phyloP scores from a whole-genome alignment of 148 eudicot species.

The Fallopia convolvulus region DNA sequence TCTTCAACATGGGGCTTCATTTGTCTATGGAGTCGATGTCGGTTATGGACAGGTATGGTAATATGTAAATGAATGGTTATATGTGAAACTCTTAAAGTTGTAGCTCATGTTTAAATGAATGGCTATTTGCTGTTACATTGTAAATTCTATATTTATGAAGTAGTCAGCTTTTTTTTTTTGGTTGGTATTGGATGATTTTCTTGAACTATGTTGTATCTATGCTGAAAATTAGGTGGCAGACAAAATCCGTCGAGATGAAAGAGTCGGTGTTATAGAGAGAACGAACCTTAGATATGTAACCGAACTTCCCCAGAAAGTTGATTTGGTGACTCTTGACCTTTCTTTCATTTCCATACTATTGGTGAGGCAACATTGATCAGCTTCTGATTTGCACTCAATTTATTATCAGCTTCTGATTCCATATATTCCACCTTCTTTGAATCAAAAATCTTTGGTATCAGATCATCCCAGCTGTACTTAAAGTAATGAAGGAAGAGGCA shows the following conservation, averaged over 20 bases:
- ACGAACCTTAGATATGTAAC: conserved; percentile 89
- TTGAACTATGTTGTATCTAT: not conserved
- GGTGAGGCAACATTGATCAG: conserved; percentile 31
- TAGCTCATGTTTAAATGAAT: not conserved
- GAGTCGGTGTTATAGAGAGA: conserved; percentile 71
- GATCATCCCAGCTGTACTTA: conserved; percentile 98
- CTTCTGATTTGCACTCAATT: not conserved
- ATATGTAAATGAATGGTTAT: not conserved
- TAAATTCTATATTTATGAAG: not conserved
- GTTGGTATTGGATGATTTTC: not conserved
- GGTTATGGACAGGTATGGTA: conserved; percentile 88
- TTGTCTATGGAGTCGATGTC: conserved; percentile 93
- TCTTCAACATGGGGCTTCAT: conserved; percentile 84
- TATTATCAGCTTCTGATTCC: not conserved
- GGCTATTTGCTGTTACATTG: not conserved
- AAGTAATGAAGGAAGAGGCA: conserved; percentile 82
- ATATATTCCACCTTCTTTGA: not conserved
- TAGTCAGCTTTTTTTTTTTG: not conserved
- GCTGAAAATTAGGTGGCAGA: conserved; percentile 66
- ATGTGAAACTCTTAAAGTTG: not conserved
- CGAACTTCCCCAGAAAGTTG: conserved; percentile 90
- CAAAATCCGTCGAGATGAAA: conserved; percentile 81
- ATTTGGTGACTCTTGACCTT: conserved; percentile 92
- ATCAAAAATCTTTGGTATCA: conserved; percentile 14
- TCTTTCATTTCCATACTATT: conserved; percentile 90